A percentile compares a stretch with the other conserved stretches of the same genome.
Conservation (phyloP, 768 basidiomycete genomes). For the Trametes coccinea region DNA sequence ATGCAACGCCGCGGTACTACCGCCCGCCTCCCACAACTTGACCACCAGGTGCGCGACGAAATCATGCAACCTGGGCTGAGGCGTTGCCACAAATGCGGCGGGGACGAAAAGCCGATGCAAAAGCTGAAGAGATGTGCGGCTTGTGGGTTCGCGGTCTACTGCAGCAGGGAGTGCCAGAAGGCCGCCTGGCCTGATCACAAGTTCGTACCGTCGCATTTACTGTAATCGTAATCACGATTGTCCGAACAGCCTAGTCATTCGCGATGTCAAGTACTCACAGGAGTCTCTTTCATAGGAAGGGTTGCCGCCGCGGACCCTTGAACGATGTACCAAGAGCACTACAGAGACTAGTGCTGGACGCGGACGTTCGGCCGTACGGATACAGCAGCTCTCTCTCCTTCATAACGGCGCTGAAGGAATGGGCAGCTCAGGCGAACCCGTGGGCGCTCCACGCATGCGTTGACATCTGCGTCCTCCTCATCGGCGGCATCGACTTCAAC, state of each 20-base stretch:
- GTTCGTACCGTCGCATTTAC: not conserved
- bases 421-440: not conserved
- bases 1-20: too few species aligned
- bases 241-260: not conserved
- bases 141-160: not conserved
- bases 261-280: not conserved
- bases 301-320: too few species aligned
- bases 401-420: not conserved
- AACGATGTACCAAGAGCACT: too few species aligned
- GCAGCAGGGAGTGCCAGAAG: slow-evolving; percentile 4
- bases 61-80: slow-evolving; percentile 1
- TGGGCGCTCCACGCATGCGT: slow-evolving; percentile 1
- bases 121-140: slow-evolving; percentile 2
- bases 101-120: not conserved
- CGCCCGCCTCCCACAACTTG: too few species aligned
- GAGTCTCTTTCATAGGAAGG: too few species aligned
- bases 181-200: slow-evolving; percentile 3
- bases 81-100: slow-evolving; percentile 2
- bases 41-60: too few species aligned
- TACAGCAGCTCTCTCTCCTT: not conserved
- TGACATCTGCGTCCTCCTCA: not conserved
- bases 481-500: not conserved
- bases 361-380: not conserved
- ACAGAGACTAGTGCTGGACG: not conserved
- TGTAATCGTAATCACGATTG: not conserved